phyloP scores from a whole-genome alignment of 2,329 filamentous ascomycete species.

The Monosporascus cannonballus region DNA sequence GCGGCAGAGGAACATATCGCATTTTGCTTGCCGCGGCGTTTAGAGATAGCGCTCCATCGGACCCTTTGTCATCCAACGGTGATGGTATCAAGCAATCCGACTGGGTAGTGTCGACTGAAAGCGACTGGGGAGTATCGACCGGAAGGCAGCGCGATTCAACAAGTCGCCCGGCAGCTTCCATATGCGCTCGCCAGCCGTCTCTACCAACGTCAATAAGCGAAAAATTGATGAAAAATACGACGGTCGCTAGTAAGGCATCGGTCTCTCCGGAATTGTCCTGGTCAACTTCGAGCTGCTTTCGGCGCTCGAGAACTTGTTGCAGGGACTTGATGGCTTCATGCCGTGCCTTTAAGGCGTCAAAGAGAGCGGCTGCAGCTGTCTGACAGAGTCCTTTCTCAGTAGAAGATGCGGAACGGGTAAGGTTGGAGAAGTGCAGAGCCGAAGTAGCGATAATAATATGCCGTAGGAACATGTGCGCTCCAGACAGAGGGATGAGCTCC shows the following conservation, averaged over 20 bases:
- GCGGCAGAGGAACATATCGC: not conserved
- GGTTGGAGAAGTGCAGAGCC: slow-evolving; percentile 43
- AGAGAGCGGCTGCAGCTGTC: slow-evolving; percentile 29
- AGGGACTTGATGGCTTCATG: slow-evolving; percentile 40
- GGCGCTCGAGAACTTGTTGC: slow-evolving; percentile 30
- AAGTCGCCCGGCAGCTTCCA: slow-evolving; percentile 39
- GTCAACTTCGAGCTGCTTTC: slow-evolving; percentile 1
- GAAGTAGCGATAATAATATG: slow-evolving; percentile 44
- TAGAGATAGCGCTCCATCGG: not conserved
- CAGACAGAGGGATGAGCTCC: slow-evolving; percentile 41
- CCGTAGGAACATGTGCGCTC: slow-evolving; percentile 38
- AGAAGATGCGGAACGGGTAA: slow-evolving; percentile 30
- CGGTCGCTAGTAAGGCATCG: slow-evolving; percentile 41
- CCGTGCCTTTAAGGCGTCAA: slow-evolving; percentile 41
- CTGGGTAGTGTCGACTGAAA: no score
- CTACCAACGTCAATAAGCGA: slow-evolving; percentile 43
- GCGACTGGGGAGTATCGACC: not conserved
- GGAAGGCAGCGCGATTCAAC: slow-evolving; percentile 12
- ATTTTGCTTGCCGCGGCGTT: not conserved
- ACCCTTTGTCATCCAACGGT: not conserved
- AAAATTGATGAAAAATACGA: slow-evolving; percentile 47
- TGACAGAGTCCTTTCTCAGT: slow-evolving; percentile 9
- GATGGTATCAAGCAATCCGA: not conserved
- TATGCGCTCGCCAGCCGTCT: slow-evolving; percentile 39
- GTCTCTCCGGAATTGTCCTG: slow-evolving; percentile 33